Percentiles rank a stretch among this genome's conserved stretches.
These are phyloP conservation scores for Cyclocybe cylindracea DNA, from an alignment of 768 basidiomycete species.

Conservation along the genomic window DNA sequence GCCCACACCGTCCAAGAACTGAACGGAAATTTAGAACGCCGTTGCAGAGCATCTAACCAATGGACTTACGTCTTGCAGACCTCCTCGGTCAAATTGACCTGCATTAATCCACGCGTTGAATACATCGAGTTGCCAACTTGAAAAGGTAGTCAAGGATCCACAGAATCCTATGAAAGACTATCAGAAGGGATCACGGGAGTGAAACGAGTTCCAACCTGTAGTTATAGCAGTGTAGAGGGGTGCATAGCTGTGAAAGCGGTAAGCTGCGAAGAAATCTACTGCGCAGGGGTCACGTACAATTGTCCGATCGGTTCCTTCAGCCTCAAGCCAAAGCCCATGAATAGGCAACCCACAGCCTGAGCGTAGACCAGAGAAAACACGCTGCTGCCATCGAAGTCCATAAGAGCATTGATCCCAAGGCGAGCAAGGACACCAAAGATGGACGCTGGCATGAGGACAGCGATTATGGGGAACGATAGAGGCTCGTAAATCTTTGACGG, in stretches of 20 bases:
- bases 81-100: constrained; percentile 51
- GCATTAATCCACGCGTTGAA: constrained; percentile 86
- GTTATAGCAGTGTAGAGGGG: constrained; percentile 88
- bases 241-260: constrained; percentile 61
- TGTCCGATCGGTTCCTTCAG: constrained; percentile 71
- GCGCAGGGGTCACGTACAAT: constrained; percentile 55
- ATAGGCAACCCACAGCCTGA: constrained; percentile 84
- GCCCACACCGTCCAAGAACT: constrained; percentile 89
- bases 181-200: background rate
- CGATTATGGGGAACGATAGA: constrained; percentile 62
- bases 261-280: background rate
- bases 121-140: constrained; percentile 89
- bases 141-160: constrained; percentile 96
- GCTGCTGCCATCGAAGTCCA: constrained; percentile 68
- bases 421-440: constrained; percentile 85
- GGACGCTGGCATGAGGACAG: constrained; percentile 77
- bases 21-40: constrained; percentile 2
- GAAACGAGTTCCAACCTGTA: constrained; percentile 55
- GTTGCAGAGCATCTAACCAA: background rate
- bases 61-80: constrained; percentile 69
- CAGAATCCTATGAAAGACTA: constrained; percentile 75
- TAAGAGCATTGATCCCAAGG: constrained; percentile 75
- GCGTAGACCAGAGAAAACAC: constrained; percentile 85
- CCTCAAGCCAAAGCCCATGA: constrained; percentile 83
- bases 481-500: constrained; percentile 44